Percentiles rank a stretch among this genome's conserved stretches.
phyloP scores from a whole-genome alignment of 768 basidiomycete species.

The Austroboletus festivus region DNA sequence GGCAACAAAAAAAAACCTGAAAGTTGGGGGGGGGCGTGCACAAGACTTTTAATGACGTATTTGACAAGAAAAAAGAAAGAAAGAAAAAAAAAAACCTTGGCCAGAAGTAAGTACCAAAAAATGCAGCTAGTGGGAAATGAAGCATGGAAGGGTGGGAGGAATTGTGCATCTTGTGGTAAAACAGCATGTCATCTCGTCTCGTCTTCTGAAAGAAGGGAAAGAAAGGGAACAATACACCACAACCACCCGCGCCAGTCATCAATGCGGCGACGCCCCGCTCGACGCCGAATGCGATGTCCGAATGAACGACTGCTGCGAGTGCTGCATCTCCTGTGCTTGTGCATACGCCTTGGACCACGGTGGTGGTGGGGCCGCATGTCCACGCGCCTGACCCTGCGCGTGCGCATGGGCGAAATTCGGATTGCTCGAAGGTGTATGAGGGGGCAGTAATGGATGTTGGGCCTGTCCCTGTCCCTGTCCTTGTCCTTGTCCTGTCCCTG shows the following conservation, averaged over 20 bases:
- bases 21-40: too few species aligned
- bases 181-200: too few species aligned
- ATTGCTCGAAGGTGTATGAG: slow-evolving; percentile 8
- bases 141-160: too few species aligned
- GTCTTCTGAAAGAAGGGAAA: not conserved
- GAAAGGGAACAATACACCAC: slow-evolving; percentile 6
- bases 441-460: slow-evolving; percentile 5
- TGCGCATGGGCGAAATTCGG: slow-evolving; percentile 10
- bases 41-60: too few species aligned
- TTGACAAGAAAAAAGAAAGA: too few species aligned
- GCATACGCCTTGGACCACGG: slow-evolving; percentile 24
- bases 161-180: too few species aligned
- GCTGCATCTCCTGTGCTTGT: slow-evolving; percentile 20
- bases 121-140: too few species aligned
- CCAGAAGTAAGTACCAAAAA: too few species aligned
- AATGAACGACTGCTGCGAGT: slow-evolving; percentile 48
- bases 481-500: not conserved
- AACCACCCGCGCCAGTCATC: not conserved
- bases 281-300: slow-evolving; percentile 43
- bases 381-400: slow-evolving; percentile 2
- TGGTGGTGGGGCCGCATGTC: slow-evolving; percentile 21
- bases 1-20: too few species aligned
- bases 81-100: too few species aligned
- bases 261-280: slow-evolving; percentile 33
- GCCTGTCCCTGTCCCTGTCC: not conserved